Conservation (phyloP, 2,329 filamentous ascomycete genomes). For the Venturia oleaginea region DNA sequence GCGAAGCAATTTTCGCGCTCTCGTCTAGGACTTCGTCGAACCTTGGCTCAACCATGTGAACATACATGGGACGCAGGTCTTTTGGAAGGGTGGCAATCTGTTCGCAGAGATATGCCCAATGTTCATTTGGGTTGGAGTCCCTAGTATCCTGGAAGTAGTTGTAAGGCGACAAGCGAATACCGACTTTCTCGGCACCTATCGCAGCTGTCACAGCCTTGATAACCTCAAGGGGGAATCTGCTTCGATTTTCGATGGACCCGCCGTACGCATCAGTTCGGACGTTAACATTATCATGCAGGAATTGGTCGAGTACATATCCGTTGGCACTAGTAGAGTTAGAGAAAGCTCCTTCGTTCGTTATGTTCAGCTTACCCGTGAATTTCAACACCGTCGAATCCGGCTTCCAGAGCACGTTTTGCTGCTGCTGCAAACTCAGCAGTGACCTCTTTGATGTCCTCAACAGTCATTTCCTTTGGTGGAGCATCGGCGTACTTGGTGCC, state of each 20-base stretch:
- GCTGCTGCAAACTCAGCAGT: slow-evolving; percentile 36
- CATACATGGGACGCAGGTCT: slow-evolving; percentile 40
- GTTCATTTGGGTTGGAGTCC: slow-evolving; percentile 43
- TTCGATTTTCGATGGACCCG: slow-evolving; percentile 43
- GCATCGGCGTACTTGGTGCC: slow-evolving; percentile 4
- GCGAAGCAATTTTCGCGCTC: slow-evolving; percentile 26
- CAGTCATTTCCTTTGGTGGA: slow-evolving; percentile 29
- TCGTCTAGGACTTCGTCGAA: slow-evolving; percentile 40
- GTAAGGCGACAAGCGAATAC: slow-evolving; percentile 28
- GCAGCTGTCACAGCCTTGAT: slow-evolving; percentile 27
- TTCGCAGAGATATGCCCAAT: slow-evolving; percentile 42
- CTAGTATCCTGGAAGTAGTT: slow-evolving; percentile 45
- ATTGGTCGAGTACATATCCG: slow-evolving; percentile 43
- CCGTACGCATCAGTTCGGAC: slow-evolving; percentile 42
- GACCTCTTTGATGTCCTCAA: slow-evolving; percentile 24
- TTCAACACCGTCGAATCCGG: slow-evolving; percentile 47
- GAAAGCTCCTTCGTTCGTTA: neutral
- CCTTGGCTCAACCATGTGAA: slow-evolving; percentile 49
- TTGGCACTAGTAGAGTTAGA: slow-evolving; percentile 16
- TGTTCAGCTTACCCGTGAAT: slow-evolving; percentile 28
- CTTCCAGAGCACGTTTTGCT: slow-evolving; percentile 44
- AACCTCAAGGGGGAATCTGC: slow-evolving; percentile 48
- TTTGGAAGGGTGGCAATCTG: slow-evolving; percentile 34
- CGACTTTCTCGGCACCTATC: slow-evolving; percentile 26
- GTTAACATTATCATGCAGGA: slow-evolving; percentile 42